These are phyloP conservation scores for Hebeloma cylindrosporum DNA, from an alignment of 768 basidiomycete genomes.

Conservation along the genomic window DNA sequence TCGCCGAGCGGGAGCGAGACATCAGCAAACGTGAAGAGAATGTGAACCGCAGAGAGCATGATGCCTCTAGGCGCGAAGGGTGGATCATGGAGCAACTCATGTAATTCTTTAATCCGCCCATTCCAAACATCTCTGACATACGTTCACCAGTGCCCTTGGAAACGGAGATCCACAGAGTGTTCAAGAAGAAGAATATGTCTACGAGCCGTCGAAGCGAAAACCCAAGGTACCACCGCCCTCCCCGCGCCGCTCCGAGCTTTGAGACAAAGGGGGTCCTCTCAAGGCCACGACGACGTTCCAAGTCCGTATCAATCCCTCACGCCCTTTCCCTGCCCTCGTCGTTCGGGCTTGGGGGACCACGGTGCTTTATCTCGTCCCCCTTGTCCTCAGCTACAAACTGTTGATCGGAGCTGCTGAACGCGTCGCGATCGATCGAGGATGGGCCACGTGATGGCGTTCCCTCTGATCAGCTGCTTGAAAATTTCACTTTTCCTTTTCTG, in stretches of 20 bases:
- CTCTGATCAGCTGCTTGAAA: constrained; percentile 38
- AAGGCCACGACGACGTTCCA: constrained; percentile 49
- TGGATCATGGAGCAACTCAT: constrained; percentile 95
- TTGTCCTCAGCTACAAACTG: constrained; percentile 48
- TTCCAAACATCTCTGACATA: not conserved
- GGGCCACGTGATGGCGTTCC: constrained; percentile 42
- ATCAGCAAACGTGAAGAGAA: constrained; percentile 84
- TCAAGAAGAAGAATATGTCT: constrained; percentile 80
- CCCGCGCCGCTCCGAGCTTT: constrained; percentile 89
- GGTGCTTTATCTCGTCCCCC: constrained; percentile 77
- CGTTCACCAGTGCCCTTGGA: constrained; percentile 56
- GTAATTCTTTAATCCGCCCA: constrained; percentile 43
- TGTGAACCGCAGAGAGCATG: constrained; percentile 83
- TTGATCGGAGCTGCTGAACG: constrained; percentile 41
- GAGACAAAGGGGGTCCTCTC: constrained; percentile 83
- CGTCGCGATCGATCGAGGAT: constrained; percentile 35
- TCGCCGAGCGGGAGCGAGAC: constrained; percentile 83
- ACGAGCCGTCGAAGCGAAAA: constrained; percentile 79
- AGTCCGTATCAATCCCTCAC: constrained; percentile 69
- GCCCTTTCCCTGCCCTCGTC: constrained; percentile 56
- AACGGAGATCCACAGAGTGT: constrained; percentile 63
- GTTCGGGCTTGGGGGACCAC: constrained; percentile 90
- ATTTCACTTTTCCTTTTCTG: constrained; percentile 15
- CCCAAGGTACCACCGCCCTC: constrained; percentile 87
- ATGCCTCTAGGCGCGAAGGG: constrained; percentile 80